Conservation (phyloP, 495 filamentous ascomycete species). For the Aspergillus egyptiacus region DNA sequence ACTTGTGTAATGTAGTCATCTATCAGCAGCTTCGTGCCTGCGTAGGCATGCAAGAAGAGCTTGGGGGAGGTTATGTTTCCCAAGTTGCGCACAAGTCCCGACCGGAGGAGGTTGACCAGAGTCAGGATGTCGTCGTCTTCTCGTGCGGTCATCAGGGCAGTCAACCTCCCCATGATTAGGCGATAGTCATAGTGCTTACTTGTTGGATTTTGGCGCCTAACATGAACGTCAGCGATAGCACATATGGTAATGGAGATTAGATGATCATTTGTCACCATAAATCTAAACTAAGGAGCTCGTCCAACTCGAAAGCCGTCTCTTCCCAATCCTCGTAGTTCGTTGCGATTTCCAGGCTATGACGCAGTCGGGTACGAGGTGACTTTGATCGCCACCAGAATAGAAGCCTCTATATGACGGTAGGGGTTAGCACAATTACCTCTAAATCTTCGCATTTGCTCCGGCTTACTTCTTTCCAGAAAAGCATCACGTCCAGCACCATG, state of each 20-base stretch:
- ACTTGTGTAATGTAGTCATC: conserved; percentile 87
- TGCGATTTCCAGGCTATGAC: conserved; percentile 51
- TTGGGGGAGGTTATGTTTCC: conserved; percentile 84
- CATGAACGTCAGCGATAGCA: too few species aligned
- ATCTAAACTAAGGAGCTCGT: conserved; percentile 70
- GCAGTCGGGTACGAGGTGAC: conserved; percentile 29
- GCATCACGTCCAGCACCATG: conserved; percentile 55
- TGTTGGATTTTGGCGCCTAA: conserved; percentile 71
- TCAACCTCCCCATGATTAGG: conserved; percentile 73
- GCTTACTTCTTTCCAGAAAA: conserved; percentile 62
- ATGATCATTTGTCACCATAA: conserved; percentile 55
- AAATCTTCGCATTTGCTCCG: too few species aligned
- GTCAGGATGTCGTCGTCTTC: conserved; percentile 69
- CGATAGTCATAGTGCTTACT: conserved; percentile 84
- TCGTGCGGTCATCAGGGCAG: conserved; percentile 65
- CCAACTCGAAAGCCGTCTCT: conserved; percentile 69
- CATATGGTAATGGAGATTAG: not conserved
- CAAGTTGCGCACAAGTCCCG: conserved; percentile 82
- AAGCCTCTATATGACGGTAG: conserved; percentile 22
- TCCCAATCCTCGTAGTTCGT: conserved; percentile 78
- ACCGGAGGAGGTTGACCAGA: conserved; percentile 73
- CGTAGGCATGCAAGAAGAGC: conserved; percentile 78
- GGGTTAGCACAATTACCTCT: conserved; percentile 21
- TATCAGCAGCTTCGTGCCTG: conserved; percentile 83
- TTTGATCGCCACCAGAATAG: conserved; percentile 38